These are phyloP conservation scores for Botrytis pseudocinerea DNA, from an alignment of 2,329 filamentous ascomycete species.

Conservation along the genomic window DNA sequence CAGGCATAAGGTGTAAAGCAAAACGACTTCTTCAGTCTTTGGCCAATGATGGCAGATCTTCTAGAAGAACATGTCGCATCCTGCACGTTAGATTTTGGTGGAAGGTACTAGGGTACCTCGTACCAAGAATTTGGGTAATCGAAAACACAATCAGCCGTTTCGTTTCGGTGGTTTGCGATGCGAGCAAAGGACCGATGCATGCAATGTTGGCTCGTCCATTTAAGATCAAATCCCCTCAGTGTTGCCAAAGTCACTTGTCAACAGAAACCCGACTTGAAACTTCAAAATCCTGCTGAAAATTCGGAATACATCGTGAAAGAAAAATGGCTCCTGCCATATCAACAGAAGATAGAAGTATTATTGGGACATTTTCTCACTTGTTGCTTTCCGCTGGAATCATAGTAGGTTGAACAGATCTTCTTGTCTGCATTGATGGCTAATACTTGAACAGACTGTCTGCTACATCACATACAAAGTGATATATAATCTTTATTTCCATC, in stretches of 20 bases:
- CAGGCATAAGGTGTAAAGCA: not conserved
- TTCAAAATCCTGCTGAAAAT: not conserved
- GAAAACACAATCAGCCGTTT: not conserved
- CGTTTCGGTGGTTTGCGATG: not conserved
- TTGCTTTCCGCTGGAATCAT: not conserved
- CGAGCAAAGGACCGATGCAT: not conserved
- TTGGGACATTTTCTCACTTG: not conserved
- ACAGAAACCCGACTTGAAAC: not conserved
- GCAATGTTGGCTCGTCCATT: not conserved
- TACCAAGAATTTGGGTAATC: not conserved
- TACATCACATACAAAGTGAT: constrained; percentile 13
- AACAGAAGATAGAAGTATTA: not conserved
- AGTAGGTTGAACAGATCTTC: not conserved
- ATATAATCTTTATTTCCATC: constrained; percentile 21
- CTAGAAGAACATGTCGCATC: not conserved
- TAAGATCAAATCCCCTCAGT: not conserved
- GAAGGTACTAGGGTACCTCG: not conserved
- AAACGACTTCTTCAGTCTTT: not conserved
- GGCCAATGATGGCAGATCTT: not conserved
- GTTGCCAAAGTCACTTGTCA: not conserved
- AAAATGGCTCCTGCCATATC: constrained; percentile 1
- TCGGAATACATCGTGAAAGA: not conserved
- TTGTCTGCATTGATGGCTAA: not conserved
- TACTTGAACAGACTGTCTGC: not conserved
- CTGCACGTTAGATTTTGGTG: not conserved